These are phyloP conservation scores for Amylostereum chailletii DNA, from an alignment of 1,284 basidiomycete species.

Conservation along the genomic window DNA sequence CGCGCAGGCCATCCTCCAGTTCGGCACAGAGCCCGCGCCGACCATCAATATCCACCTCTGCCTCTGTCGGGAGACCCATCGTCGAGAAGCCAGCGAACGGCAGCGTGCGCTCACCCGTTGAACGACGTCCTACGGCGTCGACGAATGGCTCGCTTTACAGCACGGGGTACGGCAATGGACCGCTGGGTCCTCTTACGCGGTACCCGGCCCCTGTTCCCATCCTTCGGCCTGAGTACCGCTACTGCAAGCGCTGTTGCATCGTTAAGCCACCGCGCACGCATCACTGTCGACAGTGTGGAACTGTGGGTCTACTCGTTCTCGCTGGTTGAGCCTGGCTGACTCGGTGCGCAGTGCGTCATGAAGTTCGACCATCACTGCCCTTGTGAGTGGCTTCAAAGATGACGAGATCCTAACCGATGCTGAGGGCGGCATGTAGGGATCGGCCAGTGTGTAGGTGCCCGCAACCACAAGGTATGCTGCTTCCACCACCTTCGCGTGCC, in stretches of 20 bases:
- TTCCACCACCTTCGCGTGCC: not conserved
- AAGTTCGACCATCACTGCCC: constrained; percentile 77
- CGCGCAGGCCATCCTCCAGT: not conserved
- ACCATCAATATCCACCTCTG: no score
- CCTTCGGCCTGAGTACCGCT: constrained; percentile 47
- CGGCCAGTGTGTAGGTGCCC: constrained; percentile 76
- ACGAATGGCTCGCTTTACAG: not conserved
- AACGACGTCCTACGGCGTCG: no score
- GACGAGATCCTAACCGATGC: not conserved
- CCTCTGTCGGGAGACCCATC: no score
- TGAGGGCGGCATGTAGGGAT: constrained; percentile 41
- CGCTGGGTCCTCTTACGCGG: constrained; percentile 18
- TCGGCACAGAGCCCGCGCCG: not conserved
- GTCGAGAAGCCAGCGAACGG: no score
- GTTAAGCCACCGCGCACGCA: constrained; percentile 67
- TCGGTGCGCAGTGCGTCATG: constrained; percentile 46
- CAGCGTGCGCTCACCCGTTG: no score
- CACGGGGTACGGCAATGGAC: not conserved
- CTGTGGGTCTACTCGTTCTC: constrained; percentile 29
- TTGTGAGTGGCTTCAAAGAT: constrained; percentile 30
- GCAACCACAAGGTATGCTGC: constrained; percentile 58
- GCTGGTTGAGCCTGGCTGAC: not conserved
- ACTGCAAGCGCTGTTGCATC: constrained; percentile 47
- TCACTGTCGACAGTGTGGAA: constrained; percentile 70
- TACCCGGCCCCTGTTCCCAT: constrained; percentile 38